Percentiles rank a stretch among this genome's conserved stretches.
Conservation (phyloP, 106 monocot species). For the Acorus calamus region DNA sequence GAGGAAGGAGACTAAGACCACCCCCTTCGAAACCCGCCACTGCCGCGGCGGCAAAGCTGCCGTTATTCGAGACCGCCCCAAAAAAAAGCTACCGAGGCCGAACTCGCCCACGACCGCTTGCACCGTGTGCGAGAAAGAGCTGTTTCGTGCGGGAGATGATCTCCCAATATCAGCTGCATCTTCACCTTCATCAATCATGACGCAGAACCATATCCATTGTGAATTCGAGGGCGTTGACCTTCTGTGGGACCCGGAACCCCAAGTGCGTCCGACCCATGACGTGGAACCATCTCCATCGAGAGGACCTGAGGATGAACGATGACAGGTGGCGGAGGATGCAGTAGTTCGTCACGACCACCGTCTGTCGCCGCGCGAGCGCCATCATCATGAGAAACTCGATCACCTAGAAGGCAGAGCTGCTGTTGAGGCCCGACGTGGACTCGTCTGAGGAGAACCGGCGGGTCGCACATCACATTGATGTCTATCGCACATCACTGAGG, state of each 20-base stretch:
- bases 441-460: constrained; percentile 83
- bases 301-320: constrained; percentile 55
- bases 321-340: constrained; percentile 66
- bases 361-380: constrained; percentile 44
- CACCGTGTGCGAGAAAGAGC: constrained; percentile 60
- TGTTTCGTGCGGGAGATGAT: constrained; percentile 79
- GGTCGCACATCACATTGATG: constrained; percentile 73
- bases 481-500: no score
- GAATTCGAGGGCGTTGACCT: constrained; percentile 61
- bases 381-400: constrained; percentile 55
- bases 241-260: constrained; percentile 42
- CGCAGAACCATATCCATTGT: constrained; percentile 75
- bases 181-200: constrained; percentile 37
- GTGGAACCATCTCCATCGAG: constrained; percentile 54
- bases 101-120: constrained; percentile 74
- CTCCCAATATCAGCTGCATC: constrained; percentile 55
- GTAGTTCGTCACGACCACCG: constrained; percentile 65
- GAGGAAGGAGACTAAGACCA: no score
- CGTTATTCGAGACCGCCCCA: no score
- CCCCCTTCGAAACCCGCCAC: no score
- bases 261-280: constrained; percentile 47
- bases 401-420: constrained; percentile 71
- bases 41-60: no score
- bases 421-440: constrained; percentile 92
- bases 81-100: constrained; percentile 81